A percentile compares a stretch with the other conserved stretches of the same genome.
These are phyloP conservation scores for Laetiporus sulphureus DNA, from an alignment of 1,284 basidiomycete species.

Conservation along the genomic window DNA sequence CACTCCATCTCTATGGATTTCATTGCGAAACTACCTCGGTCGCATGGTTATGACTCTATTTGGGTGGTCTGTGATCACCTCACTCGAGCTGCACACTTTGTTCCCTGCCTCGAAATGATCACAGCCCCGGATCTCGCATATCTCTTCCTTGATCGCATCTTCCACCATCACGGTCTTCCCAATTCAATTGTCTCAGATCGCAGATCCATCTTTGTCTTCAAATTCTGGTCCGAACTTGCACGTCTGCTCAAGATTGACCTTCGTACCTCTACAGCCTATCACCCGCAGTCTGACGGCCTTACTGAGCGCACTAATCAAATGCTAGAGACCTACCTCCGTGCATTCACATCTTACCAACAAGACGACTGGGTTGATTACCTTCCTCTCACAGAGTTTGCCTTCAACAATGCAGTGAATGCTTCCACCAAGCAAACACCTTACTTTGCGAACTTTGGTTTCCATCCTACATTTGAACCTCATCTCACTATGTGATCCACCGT, in stretches of 20 bases:
- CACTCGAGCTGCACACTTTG: constrained; percentile 22
- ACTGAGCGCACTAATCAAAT: constrained; percentile 16
- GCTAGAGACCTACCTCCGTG: constrained; percentile 33
- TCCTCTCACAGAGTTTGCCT: constrained; percentile 32
- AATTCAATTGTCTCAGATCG: constrained; percentile 34
- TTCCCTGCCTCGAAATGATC: constrained; percentile 8
- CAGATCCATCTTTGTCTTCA: constrained; percentile 34
- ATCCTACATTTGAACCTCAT: constrained; percentile 11
- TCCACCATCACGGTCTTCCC: constrained; percentile 31
- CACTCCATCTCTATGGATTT: constrained; percentile 30
- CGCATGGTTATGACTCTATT: constrained; percentile 26
- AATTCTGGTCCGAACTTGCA: constrained; percentile 35
- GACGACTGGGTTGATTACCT: too few relatives aligned
- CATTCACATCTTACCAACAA: too few relatives aligned
- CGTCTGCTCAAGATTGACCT: constrained; percentile 20
- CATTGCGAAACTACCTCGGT: constrained; percentile 30
- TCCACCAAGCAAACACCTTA: constrained; percentile 29
- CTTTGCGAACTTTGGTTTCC: constrained; percentile 29
- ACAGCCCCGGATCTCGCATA: neutral
- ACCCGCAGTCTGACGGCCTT: constrained; percentile 39
- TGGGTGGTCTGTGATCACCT: constrained; percentile 24
- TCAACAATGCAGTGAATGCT: constrained; percentile 20
- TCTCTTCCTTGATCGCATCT: constrained; percentile 7
- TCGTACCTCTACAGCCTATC: constrained; percentile 20
- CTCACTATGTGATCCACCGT: neutral